Evolutionary conservation across 768 basidiomycete genomes (phyloP).

Genomic region (Lactifluus hygrophoroides): DNA sequence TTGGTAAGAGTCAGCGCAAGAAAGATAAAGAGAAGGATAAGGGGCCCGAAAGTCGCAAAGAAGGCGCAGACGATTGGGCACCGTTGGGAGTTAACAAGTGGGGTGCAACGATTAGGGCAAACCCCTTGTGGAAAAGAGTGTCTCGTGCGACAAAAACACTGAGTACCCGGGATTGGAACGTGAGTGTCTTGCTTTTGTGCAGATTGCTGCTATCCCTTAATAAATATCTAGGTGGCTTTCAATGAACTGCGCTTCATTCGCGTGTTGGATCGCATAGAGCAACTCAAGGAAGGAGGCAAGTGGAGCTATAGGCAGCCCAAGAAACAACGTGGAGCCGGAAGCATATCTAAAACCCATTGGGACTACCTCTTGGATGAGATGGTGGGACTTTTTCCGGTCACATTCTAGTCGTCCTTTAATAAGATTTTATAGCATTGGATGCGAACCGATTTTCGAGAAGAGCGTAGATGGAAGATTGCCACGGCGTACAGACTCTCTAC

Average conservation of each 20-base stretch:
- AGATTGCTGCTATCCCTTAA: not conserved
- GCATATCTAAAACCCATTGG: constrained; percentile 79
- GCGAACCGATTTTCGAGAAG: constrained; percentile 90
- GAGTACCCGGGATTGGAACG: constrained; percentile 75
- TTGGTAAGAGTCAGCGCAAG: constrained; percentile 39
- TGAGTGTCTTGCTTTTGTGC: constrained; percentile 36
- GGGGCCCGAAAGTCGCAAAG: constrained; percentile 28
- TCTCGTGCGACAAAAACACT: constrained; percentile 68
- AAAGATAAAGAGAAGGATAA: constrained; percentile 43
- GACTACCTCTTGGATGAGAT: constrained; percentile 96
- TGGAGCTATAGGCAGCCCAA: constrained; percentile 97
- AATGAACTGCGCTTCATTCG: constrained; percentile 69
- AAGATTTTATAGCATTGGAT: constrained; percentile 77
- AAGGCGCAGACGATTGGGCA: constrained; percentile 50
- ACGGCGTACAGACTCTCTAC: constrained; percentile 76
- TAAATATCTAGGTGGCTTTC: constrained; percentile 55
- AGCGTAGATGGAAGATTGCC: constrained; percentile 85
- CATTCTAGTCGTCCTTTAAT: not conserved
- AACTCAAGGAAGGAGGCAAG: constrained; percentile 63
- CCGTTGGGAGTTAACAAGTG: constrained; percentile 55
- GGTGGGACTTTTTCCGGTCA: constrained; percentile 39
- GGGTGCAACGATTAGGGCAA: constrained; percentile 66
- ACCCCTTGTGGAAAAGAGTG: constrained; percentile 66
- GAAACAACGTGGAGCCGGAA: constrained; percentile 76
- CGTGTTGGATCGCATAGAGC: constrained; percentile 78